Base-by-base conservation (phyloP, 371 early-diverging fungal species). In the Mucor plumbeus region DNA sequence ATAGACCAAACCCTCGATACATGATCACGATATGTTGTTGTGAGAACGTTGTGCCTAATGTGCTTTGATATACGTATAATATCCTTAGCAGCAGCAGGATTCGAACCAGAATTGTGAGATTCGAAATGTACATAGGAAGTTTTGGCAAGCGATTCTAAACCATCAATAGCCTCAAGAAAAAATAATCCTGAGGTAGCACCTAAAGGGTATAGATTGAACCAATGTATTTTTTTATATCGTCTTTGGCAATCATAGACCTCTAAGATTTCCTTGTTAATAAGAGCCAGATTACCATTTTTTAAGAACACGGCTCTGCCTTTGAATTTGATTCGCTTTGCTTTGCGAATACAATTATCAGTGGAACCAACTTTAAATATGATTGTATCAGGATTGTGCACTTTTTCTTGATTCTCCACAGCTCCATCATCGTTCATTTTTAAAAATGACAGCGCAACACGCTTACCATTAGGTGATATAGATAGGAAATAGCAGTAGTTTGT, bases 1-100 rank as follows among this genome's bases (percentile, higher is more conserved):
- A 59, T 60, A 7, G 66, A 60, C 66, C 66, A 66, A 31, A 59
- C 53, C 13, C 66, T 39, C 4, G 41, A 53, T 9, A 59, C 59
- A 3, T 53, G 38, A 14, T 36, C 56, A 19, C 21, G 21, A 17
- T 59, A 66, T 5, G 53, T 59, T 4, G 66, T 66, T 7, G 47
- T 60, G 1, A 66, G 19, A 17, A 66, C 26, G 40, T 66, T 60
- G 15, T 60, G 50, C 19, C 53, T 21, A 31, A 66, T 60, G 17
- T 66, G 66, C 39, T 54, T 56, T 0, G 66, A 59, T 17, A 60
- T 17, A 1, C 40, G 53, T 9, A 66, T 66, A 15, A 60, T n/a
- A n/a, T 59, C 50, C 14, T 53, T 53, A 7, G 47, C 14, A 39
- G 53, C 54, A 26, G 38, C 21, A 39, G 34, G 13, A 14, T n/a